Percentiles rank a stretch among this genome's conserved stretches.
phyloP scores from a whole-genome alignment of 192 early-diverging fungal genomes.

The Backusella tuberculispora region DNA sequence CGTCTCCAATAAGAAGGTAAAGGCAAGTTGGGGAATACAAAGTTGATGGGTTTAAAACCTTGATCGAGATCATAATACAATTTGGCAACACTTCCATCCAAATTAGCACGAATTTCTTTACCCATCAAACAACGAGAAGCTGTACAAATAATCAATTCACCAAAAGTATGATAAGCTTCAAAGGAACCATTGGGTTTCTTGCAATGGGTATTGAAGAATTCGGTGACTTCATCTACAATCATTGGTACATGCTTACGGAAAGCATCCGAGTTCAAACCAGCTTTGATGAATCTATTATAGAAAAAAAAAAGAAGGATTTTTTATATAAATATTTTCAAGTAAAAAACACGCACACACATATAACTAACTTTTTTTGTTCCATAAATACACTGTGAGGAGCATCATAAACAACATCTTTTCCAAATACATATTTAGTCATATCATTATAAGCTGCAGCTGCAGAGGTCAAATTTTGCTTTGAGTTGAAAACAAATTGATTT shows the following conservation, averaged over 20 bases:
- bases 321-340: not conserved
- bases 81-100: slow-evolving; percentile 74
- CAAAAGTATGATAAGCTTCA: slow-evolving; percentile 81
- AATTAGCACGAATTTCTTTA: slow-evolving; percentile 84
- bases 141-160: slow-evolving; percentile 92
- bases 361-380: slow-evolving; percentile 93
- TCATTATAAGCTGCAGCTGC: slow-evolving; percentile 93
- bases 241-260: slow-evolving; percentile 89
- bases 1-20: slow-evolving; percentile 85
- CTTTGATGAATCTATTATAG: slow-evolving; percentile 86
- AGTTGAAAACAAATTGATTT: slow-evolving; percentile 98
- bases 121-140: slow-evolving; percentile 95
- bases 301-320: not conserved
- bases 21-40: slow-evolving; percentile 91
- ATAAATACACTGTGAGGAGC: slow-evolving; percentile 89
- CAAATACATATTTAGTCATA: slow-evolving; percentile 95
- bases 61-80: slow-evolving; percentile 94
- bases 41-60: slow-evolving; percentile 94
- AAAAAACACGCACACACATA: not conserved
- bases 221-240: slow-evolving; percentile 78
- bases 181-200: slow-evolving; percentile 55
- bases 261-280: slow-evolving; percentile 83
- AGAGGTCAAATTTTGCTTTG: slow-evolving; percentile 79
- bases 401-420: slow-evolving; percentile 95
- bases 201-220: slow-evolving; percentile 73